These are phyloP conservation scores for Mycena leptocephala DNA, from an alignment of 768 basidiomycete species.

Conservation along the genomic window DNA sequence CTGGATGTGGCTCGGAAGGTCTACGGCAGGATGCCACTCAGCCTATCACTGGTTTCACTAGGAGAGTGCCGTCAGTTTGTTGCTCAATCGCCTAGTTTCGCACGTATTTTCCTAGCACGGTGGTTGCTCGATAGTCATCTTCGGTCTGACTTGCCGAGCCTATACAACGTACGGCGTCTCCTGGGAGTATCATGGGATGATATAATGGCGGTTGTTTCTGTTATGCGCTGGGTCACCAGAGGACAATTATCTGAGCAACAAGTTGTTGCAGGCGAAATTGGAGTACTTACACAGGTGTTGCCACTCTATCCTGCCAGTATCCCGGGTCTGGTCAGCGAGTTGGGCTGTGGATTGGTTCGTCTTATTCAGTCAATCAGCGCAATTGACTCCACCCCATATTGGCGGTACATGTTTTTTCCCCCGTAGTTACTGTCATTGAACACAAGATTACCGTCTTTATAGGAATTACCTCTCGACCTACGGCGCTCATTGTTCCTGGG, in stretches of 20 bases:
- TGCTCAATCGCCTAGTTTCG: neutral
- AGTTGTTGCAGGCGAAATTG: neutral
- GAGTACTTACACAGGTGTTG: neutral
- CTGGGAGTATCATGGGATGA: too few relatives aligned
- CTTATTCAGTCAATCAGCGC: neutral
- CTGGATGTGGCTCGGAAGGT: too few relatives aligned
- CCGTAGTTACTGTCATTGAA: too few relatives aligned
- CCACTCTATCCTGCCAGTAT: neutral
- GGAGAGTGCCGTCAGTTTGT: neutral
- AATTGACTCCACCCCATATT: too few relatives aligned
- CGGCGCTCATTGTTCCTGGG: too few relatives aligned
- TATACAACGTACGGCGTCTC: neutral
- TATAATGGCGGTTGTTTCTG: neutral
- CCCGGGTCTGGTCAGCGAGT: neutral
- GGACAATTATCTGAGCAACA: neutral
- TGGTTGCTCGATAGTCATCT: neutral
- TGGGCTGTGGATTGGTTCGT: neutral
- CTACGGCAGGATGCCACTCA: too few relatives aligned
- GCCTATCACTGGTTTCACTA: neutral
- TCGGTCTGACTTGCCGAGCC: neutral
- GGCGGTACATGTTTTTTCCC: too few relatives aligned
- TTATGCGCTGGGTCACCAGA: too few relatives aligned
- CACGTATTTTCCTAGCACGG: neutral
- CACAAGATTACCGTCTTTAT: too few relatives aligned
- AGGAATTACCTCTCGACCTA: too few relatives aligned